Evolutionary conservation across 2,329 filamentous ascomycete genomes (phyloP).

Genomic region (Microascus cirrosus): DNA sequence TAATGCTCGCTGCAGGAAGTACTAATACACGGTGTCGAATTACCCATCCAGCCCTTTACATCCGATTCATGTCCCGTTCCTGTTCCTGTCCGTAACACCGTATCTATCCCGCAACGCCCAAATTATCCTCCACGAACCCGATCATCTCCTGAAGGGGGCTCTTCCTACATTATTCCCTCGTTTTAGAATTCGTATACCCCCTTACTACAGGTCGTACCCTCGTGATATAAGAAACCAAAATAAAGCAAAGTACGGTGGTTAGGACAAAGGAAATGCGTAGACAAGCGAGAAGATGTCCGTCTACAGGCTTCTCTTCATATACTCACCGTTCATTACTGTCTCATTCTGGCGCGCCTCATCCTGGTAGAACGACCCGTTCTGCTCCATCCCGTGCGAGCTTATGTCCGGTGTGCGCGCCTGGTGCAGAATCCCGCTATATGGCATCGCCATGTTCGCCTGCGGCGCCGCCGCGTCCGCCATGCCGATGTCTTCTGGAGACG

Average conservation of each 20-base stretch:
- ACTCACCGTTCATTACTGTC: background rate
- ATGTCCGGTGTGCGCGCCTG: background rate
- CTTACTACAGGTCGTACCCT: too few relatives aligned
- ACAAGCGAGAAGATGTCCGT: too few relatives aligned
- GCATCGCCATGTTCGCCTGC: constrained; percentile 6
- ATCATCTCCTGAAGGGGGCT: too few relatives aligned
- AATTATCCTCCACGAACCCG: too few relatives aligned
- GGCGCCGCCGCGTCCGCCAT: constrained; percentile 21
- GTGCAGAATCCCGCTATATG: background rate
- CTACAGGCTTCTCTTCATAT: background rate
- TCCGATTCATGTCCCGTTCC: background rate
- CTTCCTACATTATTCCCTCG: too few relatives aligned
- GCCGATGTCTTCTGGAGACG: constrained; percentile 20
- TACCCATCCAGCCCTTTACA: background rate
- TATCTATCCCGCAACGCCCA: background rate
- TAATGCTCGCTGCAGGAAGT: background rate
- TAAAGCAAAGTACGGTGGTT: too few relatives aligned
- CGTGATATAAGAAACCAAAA: too few relatives aligned
- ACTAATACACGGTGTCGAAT: background rate
- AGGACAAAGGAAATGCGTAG: background rate
- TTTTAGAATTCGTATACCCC: too few relatives aligned
- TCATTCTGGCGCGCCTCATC: background rate
- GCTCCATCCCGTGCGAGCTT: background rate
- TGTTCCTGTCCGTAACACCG: background rate
- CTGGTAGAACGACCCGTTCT: background rate